Evolutionary conservation across 305 asterid genomes (phyloP).

Genomic region (Plantago rigida): DNA sequence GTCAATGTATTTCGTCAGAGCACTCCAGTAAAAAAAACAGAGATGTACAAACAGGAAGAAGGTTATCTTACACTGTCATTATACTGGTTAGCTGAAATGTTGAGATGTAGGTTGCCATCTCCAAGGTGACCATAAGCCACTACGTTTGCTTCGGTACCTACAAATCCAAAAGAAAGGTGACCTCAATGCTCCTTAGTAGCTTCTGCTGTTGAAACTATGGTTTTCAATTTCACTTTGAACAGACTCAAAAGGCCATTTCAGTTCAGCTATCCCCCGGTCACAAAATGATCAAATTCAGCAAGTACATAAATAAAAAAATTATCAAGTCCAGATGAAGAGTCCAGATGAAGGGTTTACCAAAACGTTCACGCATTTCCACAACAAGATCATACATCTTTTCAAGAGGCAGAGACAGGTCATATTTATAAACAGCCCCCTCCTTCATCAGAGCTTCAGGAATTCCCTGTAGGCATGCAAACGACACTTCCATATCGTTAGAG

Average conservation of each 20-base stretch:
- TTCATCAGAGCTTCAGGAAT: slow-evolving; percentile 91
- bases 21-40: slow-evolving; percentile 8
- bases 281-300: neutral
- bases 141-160: slow-evolving; percentile 59
- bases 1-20: slow-evolving; percentile 17
- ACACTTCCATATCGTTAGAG: neutral
- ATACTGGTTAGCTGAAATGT: slow-evolving; percentile 65
- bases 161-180: slow-evolving; percentile 15
- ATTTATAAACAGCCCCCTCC: slow-evolving; percentile 88
- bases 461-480: slow-evolving; percentile 49
- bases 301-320: slow-evolving; percentile 13
- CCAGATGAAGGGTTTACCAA: slow-evolving; percentile 43
- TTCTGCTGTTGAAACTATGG: no score
- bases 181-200: no score
- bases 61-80: slow-evolving; percentile 48
- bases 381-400: slow-evolving; percentile 84
- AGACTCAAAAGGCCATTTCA: neutral
- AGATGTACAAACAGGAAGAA: slow-evolving; percentile 19
- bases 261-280: neutral
- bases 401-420: slow-evolving; percentile 81
- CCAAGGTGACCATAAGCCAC: slow-evolving; percentile 96
- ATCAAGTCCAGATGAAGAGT: slow-evolving; percentile 1
- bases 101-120: slow-evolving; percentile 91
- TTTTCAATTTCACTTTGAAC: neutral
- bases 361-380: slow-evolving; percentile 69